phyloP scores from a whole-genome alignment of 768 basidiomycete genomes.

The Sarcodon sp. region DNA sequence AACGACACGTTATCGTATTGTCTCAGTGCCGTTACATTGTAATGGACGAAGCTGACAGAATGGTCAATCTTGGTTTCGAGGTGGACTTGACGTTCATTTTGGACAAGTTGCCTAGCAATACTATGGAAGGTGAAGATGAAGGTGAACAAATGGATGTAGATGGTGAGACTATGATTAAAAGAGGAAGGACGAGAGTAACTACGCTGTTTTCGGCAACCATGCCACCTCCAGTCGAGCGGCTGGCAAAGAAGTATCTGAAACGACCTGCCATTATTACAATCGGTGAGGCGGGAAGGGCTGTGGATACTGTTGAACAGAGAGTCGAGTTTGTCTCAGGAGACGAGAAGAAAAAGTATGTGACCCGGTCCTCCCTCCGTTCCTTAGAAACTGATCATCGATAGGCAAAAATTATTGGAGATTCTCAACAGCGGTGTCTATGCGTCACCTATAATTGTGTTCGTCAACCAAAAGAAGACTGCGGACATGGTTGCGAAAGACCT shows the following conservation, averaged over 20 bases:
- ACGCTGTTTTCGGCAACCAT: conserved; percentile 97
- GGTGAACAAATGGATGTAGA: conserved; percentile 73
- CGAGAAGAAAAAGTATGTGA: conserved; percentile 88
- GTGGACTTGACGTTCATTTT: conserved; percentile 88
- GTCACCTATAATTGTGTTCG: conserved; percentile 95
- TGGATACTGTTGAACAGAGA: conserved; percentile 93
- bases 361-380: background rate
- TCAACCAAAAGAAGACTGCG: conserved; percentile 99
- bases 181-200: conserved; percentile 81
- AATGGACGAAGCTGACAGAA: conserved; percentile 99
- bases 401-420: conserved; percentile 80
- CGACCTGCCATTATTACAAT: conserved; percentile 94
- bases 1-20: conserved; percentile 89
- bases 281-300: conserved; percentile 94
- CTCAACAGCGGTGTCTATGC: conserved; percentile 75
- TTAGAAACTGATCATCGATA: conserved; percentile 15
- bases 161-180: conserved; percentile 49
- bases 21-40: conserved; percentile 97
- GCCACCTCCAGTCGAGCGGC: conserved; percentile 92
- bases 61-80: conserved; percentile 98
- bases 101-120: conserved; percentile 79
- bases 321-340: conserved; percentile 90
- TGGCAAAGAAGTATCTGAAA: conserved; percentile 88
- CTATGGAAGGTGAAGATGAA: conserved; percentile 77
- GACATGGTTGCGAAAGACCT: conserved; percentile 97